Conservation (phyloP, 2,329 filamentous ascomycete species). For the Coniosporium tulheliwenetii region DNA sequence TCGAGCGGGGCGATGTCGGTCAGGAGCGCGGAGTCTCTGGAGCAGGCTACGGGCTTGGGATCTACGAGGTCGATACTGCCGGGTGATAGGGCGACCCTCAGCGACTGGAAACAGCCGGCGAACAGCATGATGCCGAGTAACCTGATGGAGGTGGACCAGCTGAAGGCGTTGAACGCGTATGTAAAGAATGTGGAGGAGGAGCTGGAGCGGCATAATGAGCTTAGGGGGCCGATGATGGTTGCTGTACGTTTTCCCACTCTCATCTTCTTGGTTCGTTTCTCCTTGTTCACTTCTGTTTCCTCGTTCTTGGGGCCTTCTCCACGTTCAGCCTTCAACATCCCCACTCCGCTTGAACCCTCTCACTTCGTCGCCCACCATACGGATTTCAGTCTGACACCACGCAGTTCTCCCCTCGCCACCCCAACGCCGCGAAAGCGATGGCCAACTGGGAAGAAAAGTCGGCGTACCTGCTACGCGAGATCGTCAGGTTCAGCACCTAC, state of each 20-base stretch:
- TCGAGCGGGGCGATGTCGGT: slow-evolving; percentile 15
- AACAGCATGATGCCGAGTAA: slow-evolving; percentile 81
- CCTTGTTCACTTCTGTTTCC: not conserved
- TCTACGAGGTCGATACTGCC: slow-evolving; percentile 53
- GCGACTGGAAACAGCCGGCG: slow-evolving; percentile 77
- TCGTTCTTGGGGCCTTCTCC: too few species aligned
- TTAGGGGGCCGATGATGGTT: slow-evolving; percentile 73
- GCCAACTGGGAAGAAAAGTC: slow-evolving; percentile 96
- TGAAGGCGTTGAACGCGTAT: slow-evolving; percentile 59
- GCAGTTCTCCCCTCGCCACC: slow-evolving; percentile 66
- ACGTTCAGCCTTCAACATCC: too few species aligned
- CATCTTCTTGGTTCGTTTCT: not conserved
- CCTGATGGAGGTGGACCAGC: slow-evolving; percentile 64
- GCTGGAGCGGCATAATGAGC: slow-evolving; percentile 70
- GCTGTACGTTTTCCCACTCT: slow-evolving; percentile 37
- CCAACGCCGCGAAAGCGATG: slow-evolving; percentile 73
- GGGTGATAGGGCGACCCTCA: slow-evolving; percentile 69
- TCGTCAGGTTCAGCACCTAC: slow-evolving; percentile 93
- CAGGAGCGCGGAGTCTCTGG: slow-evolving; percentile 44
- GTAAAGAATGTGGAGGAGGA: slow-evolving; percentile 78
- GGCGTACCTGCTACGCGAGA: slow-evolving; percentile 78
- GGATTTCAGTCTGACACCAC: slow-evolving; percentile 2
- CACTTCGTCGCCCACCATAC: not conserved
- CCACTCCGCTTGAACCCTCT: too few species aligned
- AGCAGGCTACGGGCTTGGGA: slow-evolving; percentile 28